phyloP scores from a whole-genome alignment of 2,329 filamentous ascomycete genomes.

The Diaporthe vexans region DNA sequence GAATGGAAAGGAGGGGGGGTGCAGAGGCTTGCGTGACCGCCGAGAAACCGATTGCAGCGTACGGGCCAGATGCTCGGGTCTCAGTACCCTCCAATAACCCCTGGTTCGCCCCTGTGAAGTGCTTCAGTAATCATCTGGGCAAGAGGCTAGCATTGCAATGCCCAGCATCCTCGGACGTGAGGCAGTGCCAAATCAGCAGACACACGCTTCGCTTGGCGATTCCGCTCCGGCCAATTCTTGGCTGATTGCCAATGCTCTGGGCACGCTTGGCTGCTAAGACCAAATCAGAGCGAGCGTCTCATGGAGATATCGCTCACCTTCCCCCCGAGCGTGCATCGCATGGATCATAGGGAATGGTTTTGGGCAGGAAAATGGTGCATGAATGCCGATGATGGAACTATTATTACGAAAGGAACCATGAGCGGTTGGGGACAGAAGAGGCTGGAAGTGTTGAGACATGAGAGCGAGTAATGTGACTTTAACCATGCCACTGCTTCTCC shows the following conservation, averaged over 20 bases:
- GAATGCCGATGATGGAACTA: slow-evolving; percentile 16
- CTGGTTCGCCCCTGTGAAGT: slow-evolving; percentile 25
- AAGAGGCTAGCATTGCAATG: slow-evolving; percentile 25
- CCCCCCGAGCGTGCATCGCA: background rate
- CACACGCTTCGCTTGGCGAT: slow-evolving; percentile 28
- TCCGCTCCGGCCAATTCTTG: slow-evolving; percentile 34
- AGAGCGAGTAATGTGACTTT: slow-evolving; percentile 33
- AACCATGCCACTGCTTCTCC: slow-evolving; percentile 20
- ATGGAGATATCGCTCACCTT: background rate
- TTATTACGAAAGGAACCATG: slow-evolving; percentile 21
- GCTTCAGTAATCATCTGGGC: slow-evolving; percentile 23
- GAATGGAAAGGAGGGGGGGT: background rate
- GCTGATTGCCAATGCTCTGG: slow-evolving; percentile 31
- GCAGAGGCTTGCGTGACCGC: slow-evolving; percentile 12
- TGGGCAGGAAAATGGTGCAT: slow-evolving; percentile 10
- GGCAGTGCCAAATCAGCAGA: slow-evolving; percentile 34
- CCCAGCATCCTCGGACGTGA: slow-evolving; percentile 31
- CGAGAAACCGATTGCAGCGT: slow-evolving; percentile 20
- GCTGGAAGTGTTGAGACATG: slow-evolving; percentile 22
- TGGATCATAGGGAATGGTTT: background rate
- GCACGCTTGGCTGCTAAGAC: slow-evolving; percentile 23
- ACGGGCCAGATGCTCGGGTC: slow-evolving; percentile 13
- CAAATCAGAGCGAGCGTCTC: slow-evolving; percentile 21
- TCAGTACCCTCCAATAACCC: background rate
- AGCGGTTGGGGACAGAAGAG: slow-evolving; percentile 7